Evolutionary conservation across 1,284 basidiomycete species (phyloP).

Genomic region (Ganoderma boninense): DNA sequence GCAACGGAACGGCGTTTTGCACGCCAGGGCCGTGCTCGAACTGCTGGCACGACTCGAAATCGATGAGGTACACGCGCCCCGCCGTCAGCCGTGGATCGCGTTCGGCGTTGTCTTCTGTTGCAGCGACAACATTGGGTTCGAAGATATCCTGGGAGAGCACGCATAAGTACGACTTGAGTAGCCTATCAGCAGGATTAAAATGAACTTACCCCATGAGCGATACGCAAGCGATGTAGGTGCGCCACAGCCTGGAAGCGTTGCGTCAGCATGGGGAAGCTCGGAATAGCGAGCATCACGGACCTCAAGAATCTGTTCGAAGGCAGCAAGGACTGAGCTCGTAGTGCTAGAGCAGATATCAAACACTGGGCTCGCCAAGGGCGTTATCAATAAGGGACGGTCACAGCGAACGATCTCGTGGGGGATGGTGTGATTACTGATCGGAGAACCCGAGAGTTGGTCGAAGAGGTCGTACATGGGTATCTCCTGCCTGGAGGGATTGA

Average conservation of each 20-base stretch:
- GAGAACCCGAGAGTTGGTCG: not conserved
- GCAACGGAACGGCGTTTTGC: not conserved
- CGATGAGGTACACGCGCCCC: not conserved
- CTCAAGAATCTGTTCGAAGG: not conserved
- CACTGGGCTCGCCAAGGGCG: not conserved
- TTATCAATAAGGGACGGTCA: not conserved
- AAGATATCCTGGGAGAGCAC: constrained; percentile 19
- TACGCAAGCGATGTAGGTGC: not conserved
- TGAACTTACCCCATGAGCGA: not conserved
- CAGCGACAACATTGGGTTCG: constrained; percentile 17
- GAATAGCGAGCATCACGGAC: not conserved
- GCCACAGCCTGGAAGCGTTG: not conserved
- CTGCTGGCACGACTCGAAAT: not conserved
- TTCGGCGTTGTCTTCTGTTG: not conserved
- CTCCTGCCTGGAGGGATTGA: not conserved
- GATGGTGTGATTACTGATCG: not conserved
- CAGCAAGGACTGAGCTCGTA: not conserved
- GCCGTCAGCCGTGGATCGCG: not conserved
- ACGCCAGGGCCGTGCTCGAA: not conserved
- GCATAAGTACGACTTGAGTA: no score
- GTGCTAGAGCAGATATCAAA: not conserved
- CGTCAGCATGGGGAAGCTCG: not conserved
- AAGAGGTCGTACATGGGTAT: not conserved
- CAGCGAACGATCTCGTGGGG: not conserved
- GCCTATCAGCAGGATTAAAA: no score